Evolutionary conservation across 2,329 filamentous ascomycete species (phyloP), one percentile per base, ranked within the genome.

Genomic region (Xylariomycetidae sp.): DNA sequence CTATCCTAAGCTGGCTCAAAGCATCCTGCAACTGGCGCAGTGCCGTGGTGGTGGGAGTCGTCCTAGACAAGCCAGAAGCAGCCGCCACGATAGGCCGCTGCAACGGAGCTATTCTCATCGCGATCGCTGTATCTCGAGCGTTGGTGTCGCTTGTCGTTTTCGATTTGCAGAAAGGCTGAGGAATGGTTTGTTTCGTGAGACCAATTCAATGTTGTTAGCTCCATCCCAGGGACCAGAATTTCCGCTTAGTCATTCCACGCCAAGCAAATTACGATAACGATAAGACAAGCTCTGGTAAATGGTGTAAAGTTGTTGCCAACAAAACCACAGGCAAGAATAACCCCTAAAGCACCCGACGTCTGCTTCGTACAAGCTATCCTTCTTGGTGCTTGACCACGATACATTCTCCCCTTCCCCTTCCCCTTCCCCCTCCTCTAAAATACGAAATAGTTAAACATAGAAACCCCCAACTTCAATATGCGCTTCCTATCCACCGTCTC

Each of bases 61-160:
- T 38, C 33, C 46, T 44, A 23, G 48, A 32, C 37, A 47, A 28
- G 31, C 43, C 27, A 2, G 53, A 48, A 27, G 61, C 45, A 48
- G 59, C 57, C 31, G 62, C 61, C 47, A 59, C 56, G 46, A 67
- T 40, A 27, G 63, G 63, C 54, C 61, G 59, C 50, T 63, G 62
- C 51, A 66, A 61, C 56, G 64, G 62, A 49, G 58, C 53, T 43
- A 67, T 56, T 46, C 64, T 54, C 65, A 68, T 69, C 39, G 39
- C 45, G 39, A n/a, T 23, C n/a, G 46, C 31, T 31, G 32, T 36
- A 26, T 44, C 30, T 32, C 37, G 34, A 45, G 22, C 13, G 25
- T 23, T 36, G 33, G 33, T 36, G 42, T 39, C 33, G 18, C n/a
- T 35, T 20, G 22, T 42, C 30, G 29, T 32, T n/a, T 27, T 36